Base-by-base conservation (phyloP, 352 stramenopile genomes). In the Phytophthora palmivora region DNA sequence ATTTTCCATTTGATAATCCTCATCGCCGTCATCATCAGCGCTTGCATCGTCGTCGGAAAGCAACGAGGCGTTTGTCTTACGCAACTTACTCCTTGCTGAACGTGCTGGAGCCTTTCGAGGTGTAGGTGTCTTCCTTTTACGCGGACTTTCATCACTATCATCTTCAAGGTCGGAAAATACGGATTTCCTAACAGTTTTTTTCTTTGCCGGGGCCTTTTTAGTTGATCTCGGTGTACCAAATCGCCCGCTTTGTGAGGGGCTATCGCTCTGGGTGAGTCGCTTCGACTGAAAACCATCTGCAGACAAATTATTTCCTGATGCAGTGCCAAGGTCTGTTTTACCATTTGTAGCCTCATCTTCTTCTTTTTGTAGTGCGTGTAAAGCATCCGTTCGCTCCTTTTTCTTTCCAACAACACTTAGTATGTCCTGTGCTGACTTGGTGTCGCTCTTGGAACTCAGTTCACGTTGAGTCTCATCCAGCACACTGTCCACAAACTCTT, bases 401-500 rank as follows among this genome's bases (percentile, higher is more conserved):
- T 91, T 87, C 70, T 87, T 85, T 44, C 79, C 82, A 15, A 93
- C 74, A n/a, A 74, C 82, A 21, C 54, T 76, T 1, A 79, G n/a
- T 18, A 93, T 90, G 32, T 89, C 80, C 46, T 89, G 58, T n/a
- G 70, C 70, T 11, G 84, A 88, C 44, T 72, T 85, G 16, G 79
- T 58, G 4, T 87, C 69, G 22, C 56, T 69, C 34, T 82, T 84
- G 6, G 63, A 60, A 8, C 41, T 70, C 2, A 96, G 55, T 48
- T 92, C 83, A 45, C 67, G 70, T 64, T 94, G 87, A 12, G 87
- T 93, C 16, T 89, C 72, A 39, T 92, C 74, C 0, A 96, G 56
- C 8, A 91, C 67, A 8, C 55, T 65, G 36, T 87, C 74, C 14
- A 93, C 84, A 63, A 91, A 92, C 18, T 95, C 83, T 41, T 92